Base-by-base conservation (phyloP, 495 filamentous ascomycete species). In the Hypomontagnella monticulosa region DNA sequence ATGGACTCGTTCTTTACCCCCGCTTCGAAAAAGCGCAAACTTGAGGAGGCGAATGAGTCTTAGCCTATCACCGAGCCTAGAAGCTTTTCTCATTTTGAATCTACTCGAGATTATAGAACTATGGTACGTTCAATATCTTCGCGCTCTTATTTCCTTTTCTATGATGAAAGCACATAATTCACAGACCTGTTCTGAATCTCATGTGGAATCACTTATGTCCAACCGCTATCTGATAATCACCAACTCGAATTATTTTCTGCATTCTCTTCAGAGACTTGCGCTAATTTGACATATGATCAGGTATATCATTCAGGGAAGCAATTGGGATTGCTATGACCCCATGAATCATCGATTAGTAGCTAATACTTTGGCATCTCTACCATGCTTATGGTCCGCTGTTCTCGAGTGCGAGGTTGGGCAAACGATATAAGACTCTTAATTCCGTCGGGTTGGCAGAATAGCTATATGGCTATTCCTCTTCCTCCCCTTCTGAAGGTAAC, bases 131-230 rank as follows among this genome's bases (percentile, higher is more conserved):
- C n/a, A 15, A 8, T 7, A 32, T 55, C 42, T 36, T 46, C 67
- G 67, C 61, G 58, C 66, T 55, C 12, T 19, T 63, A 47, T 50
- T 50, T 10, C 15, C 18, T 43, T 55, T 77, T 75, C 74, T 67
- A 85, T 87, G 86, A 89, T 89, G 86, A 89, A 83, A 75, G 76
- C 69, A 78, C 78, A 84, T 83, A 82, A 82, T 85, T 85, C 87
- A 89, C 87, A 91, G 89, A 91, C 89, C 89, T 91, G 89, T 88
- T 88, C 89, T 83, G 86, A 91, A 88, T 71, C 67, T 67, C 46
- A 82, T 89, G 85, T 87, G 81, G 83, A 84, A 73, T 72, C 73
- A 73, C 78, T 83, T 86, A 81, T 82, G 83, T 87, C 85, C 88
- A 91, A 91, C 88, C 88, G 87, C 88, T 91, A 85, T 90, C 89